Base-by-base conservation (phyloP, 768 basidiomycete genomes). In the Auricularia heimuer region DNA sequence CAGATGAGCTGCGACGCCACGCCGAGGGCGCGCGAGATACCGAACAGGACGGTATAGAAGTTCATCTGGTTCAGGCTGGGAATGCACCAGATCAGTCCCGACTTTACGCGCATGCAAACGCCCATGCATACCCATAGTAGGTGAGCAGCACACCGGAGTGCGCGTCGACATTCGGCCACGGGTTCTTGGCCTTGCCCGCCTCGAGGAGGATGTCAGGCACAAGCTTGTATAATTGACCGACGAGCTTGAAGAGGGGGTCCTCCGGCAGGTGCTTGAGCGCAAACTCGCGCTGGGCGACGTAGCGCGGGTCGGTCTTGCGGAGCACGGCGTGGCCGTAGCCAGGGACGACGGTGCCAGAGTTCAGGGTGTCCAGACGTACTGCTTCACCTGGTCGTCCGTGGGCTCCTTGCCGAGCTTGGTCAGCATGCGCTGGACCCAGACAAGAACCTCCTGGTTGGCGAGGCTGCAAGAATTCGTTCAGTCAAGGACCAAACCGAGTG, bases 11-110 rank as follows among this genome's bases (percentile, higher is more conserved):
- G 93, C 37, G 92, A 86, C 64, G 89, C 84, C 64, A 93, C 92
- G 78, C 91, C 91, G 69, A 93, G 91, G 18, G 91, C 93, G 73
- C 93, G 89, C n/a, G 92, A 95, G 7, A 97, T 91, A 80, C 94
- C 94, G 76, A 97, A 97, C 66, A 97, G 82, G 64, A 98, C 96
- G 69, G 95, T 98, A 80, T 98, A 98, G 83, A 90, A 98, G 74
- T 92, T 85, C 89, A 95, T 94, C 77, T 95, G 86, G 68, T 82
- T 84, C 64, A 96, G 79, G 61, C 92, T 42, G 39, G 29, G 29
- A 29, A 29, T 29, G 29, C 29, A 29, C 29, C 29, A 29, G 29
- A 29, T 29, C 29, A 29, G 29, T 29, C 29, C 29, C 29, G 29
- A 29, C 29, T 29, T 29, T 2, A 29, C 3, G 29, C 29, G 29